Percentiles rank a stretch among this genome's conserved stretches.
These are phyloP conservation scores for Paratinospora sagittata DNA, from an alignment of 164 flowering plant genomes.

Conservation along the genomic window DNA sequence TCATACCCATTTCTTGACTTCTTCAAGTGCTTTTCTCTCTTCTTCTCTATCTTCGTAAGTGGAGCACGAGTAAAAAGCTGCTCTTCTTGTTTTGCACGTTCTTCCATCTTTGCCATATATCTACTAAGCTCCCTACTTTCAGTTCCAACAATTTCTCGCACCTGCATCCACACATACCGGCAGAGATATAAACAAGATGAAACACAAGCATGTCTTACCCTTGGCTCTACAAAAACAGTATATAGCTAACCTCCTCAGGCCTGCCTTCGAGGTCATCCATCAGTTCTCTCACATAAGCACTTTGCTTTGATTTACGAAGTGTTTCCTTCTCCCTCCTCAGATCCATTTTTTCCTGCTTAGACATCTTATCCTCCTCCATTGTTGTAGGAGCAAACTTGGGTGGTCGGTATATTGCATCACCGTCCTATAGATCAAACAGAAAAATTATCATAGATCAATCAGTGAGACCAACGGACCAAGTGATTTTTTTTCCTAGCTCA, in stretches of 20 bases:
- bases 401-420: slow-evolving; percentile 49
- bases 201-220: not conserved
- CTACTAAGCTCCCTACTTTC: slow-evolving; percentile 60
- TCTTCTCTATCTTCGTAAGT: slow-evolving; percentile 61
- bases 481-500: slow-evolving; percentile 1
- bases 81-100: slow-evolving; percentile 63
- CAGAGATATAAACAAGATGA: slow-evolving; percentile 4
- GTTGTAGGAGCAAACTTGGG: slow-evolving; percentile 74
- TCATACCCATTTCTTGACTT: slow-evolving; percentile 77
- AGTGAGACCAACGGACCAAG: not conserved
- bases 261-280: slow-evolving; percentile 66
- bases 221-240: not conserved
- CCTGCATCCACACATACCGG: slow-evolving; percentile 30
- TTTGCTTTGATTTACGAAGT: slow-evolving; percentile 42
- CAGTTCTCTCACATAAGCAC: slow-evolving; percentile 48
- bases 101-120: slow-evolving; percentile 44
- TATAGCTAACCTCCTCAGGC: slow-evolving; percentile 81
- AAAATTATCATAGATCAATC: not conserved
- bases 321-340: slow-evolving; percentile 49
- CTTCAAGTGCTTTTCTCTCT: slow-evolving; percentile 56
- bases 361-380: slow-evolving; percentile 69
- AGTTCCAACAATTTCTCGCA: slow-evolving; percentile 46
- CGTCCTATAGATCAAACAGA: slow-evolving; percentile 37
- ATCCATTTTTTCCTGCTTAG: slow-evolving; percentile 60
- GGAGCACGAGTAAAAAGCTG: slow-evolving; percentile 80